Base-by-base conservation (phyloP, 2,329 filamentous ascomycete genomes). In the Chaetomiaceae sp. region DNA sequence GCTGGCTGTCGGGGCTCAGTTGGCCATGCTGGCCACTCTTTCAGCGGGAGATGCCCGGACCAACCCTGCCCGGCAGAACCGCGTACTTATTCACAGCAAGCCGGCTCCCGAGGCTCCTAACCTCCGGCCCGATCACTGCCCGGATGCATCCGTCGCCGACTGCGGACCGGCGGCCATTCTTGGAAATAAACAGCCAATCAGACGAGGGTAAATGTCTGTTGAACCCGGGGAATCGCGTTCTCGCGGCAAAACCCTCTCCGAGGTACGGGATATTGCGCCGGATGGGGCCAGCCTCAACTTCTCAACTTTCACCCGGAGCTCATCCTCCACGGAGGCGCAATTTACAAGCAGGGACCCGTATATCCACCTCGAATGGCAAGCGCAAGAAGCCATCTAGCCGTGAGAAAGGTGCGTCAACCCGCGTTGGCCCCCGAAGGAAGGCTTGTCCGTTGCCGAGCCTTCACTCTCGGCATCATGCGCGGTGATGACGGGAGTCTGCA, bases 401-500 rank as follows among this genome's bases (percentile, higher is more conserved):
- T 25, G 36, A 43, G 29, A 29, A 34, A 39, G 46, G 33, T 33
- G 40, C 33, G 23, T 19, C 19, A 23, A 34, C 22, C 17, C 29
- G 20, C n/a, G 20, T 44, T 7, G 23, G 22, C n/a, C 2, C 48
- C 29, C 47, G 48, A n/a, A 17, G 37, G 55, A 39, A 33, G 40
- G 31, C 14, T 33, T 38, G 39, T 40, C 36, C 17, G 20, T 42
- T 38, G 17, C n/a, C n/a, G 7, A 14, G 17, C 9, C 15, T 6
- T 22, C 29, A 11, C 22, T 27, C 14, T 29, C 15, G 39, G 11
- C 17, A 22, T 23, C 34, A 51, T 37, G 39, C 34, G 20, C 36
- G 15, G n/a, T 33, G 31, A 15, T 15, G 34, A 47, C 52, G 54
- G 54, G 20, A 55, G 40, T 31, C 20, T 51, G 54, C 59, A 59